Evolutionary conservation across 352 stramenopile genomes (phyloP).

Genomic region (Pythium oligandrum): DNA sequence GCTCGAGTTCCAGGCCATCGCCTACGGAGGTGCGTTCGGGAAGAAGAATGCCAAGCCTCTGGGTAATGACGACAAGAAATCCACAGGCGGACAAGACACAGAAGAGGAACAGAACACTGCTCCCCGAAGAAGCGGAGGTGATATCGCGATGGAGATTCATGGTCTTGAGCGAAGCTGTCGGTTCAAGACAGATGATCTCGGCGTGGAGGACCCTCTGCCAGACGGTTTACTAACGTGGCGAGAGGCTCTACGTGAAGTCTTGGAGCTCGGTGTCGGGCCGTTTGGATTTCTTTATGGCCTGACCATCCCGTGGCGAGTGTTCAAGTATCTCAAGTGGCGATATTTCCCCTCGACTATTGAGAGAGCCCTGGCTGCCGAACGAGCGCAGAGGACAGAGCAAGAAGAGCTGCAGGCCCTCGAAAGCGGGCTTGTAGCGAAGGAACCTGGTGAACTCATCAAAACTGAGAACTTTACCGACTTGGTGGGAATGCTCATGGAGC

Average conservation of each 20-base stretch:
- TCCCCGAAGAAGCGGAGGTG: constrained; percentile 30
- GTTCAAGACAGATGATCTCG: constrained; percentile 25
- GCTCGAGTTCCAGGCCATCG: constrained; percentile 80
- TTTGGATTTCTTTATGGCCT: constrained; percentile 67
- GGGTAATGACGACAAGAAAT: constrained; percentile 13
- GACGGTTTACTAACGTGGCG: constrained; percentile 46
- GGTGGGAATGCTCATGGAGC: constrained; percentile 50
- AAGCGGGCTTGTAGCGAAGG: constrained; percentile 2
- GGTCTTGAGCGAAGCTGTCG: constrained; percentile 51
- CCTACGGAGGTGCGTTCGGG: constrained; percentile 55
- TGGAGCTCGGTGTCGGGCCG: constrained; percentile 36
- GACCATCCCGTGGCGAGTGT: constrained; percentile 39
- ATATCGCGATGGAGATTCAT: constrained; percentile 69
- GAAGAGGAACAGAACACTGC: not conserved
- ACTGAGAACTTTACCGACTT: constrained; percentile 34
- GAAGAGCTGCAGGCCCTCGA: constrained; percentile 20
- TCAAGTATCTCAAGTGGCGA: constrained; percentile 40
- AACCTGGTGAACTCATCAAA: constrained; percentile 5
- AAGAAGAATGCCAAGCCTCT: constrained; percentile 30
- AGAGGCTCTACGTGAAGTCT: constrained; percentile 35
- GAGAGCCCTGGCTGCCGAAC: constrained; percentile 8
- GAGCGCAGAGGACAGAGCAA: constrained; percentile 8
- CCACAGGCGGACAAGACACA: constrained; percentile 5
- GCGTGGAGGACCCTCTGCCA: constrained; percentile 25
- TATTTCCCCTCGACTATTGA: constrained; percentile 39